These are phyloP conservation scores for Aureobasidium mangrovei DNA, from an alignment of 2,329 filamentous ascomycete species.

Conservation along the genomic window DNA sequence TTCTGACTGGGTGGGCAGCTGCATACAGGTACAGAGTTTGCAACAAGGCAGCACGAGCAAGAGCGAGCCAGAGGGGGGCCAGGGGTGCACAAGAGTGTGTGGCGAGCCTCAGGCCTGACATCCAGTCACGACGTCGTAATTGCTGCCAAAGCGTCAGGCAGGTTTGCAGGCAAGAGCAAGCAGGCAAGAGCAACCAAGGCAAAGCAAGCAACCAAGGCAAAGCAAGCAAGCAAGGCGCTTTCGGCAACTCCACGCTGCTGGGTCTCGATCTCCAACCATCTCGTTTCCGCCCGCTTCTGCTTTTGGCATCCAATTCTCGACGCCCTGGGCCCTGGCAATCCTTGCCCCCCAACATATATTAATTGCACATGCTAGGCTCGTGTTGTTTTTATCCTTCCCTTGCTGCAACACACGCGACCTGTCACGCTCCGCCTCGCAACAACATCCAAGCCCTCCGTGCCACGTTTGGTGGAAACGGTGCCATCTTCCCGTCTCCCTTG, in stretches of 20 bases:
- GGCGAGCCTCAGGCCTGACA: neutral
- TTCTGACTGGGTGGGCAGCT: neutral
- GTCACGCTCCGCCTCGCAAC: neutral
- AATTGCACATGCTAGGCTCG: neutral
- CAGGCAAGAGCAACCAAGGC: too few relatives aligned
- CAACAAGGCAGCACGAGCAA: too few relatives aligned
- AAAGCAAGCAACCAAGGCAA: too few relatives aligned
- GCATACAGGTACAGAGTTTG: neutral
- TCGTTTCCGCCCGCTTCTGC: constrained; percentile 1
- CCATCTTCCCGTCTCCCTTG: neutral
- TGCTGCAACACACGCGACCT: neutral
- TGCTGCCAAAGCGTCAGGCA: too few relatives aligned
- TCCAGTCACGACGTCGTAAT: neutral
- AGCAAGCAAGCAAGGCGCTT: neutral
- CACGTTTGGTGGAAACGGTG: neutral
- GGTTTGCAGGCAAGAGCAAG: too few relatives aligned
- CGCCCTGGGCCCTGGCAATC: neutral
- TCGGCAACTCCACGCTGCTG: neutral
- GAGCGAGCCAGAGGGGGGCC: too few relatives aligned
- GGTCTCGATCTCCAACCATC: neutral
- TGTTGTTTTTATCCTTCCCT: neutral
- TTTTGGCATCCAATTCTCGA: neutral
- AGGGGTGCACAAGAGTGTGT: too few relatives aligned
- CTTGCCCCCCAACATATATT: neutral
- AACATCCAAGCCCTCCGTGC: neutral